Conservation (phyloP, 1,139 yeast species). For the Saccharomyces hybrid region DNA sequence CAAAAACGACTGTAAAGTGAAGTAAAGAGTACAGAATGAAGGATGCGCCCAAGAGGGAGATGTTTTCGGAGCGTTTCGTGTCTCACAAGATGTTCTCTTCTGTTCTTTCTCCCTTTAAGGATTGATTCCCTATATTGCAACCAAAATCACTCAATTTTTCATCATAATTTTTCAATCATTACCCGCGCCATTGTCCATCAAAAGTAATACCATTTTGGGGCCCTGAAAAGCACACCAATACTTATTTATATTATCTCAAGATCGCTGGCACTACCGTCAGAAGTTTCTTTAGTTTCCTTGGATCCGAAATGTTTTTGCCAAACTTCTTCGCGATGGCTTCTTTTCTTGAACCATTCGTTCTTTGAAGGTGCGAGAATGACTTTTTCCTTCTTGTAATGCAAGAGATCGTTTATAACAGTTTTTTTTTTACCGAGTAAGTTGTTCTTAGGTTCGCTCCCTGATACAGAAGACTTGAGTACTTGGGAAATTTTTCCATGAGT, state of each 20-base stretch:
- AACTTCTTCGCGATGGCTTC: slow-evolving; percentile 22
- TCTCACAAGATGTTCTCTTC: background rate
- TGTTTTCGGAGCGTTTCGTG: background rate
- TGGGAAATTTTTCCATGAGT: slow-evolving; percentile 30
- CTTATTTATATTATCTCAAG: slow-evolving; percentile 30
- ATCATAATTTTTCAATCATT: background rate
- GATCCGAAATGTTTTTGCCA: slow-evolving; percentile 19
- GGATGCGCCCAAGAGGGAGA: background rate
- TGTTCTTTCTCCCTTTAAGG: background rate
- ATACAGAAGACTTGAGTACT: slow-evolving; percentile 10
- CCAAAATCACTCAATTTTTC: slow-evolving; percentile 1
- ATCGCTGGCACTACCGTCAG: slow-evolving; percentile 32
- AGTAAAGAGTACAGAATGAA: background rate
- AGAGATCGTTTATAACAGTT: slow-evolving; percentile 25
- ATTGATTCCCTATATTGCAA: background rate
- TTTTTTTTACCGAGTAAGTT: slow-evolving; percentile 15
- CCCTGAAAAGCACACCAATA: background rate
- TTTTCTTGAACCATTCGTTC: slow-evolving; percentile 23
- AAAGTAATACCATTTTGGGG: background rate
- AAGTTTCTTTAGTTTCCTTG: slow-evolving; percentile 6
- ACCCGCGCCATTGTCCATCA: background rate
- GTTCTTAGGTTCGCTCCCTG: slow-evolving; percentile 4
- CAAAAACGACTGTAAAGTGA: background rate
- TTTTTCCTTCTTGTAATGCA: slow-evolving; percentile 29
- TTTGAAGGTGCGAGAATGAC: slow-evolving; percentile 30